phyloP scores from a whole-genome alignment of 139 green algal genomes.

The Chlorella vulgaris region DNA sequence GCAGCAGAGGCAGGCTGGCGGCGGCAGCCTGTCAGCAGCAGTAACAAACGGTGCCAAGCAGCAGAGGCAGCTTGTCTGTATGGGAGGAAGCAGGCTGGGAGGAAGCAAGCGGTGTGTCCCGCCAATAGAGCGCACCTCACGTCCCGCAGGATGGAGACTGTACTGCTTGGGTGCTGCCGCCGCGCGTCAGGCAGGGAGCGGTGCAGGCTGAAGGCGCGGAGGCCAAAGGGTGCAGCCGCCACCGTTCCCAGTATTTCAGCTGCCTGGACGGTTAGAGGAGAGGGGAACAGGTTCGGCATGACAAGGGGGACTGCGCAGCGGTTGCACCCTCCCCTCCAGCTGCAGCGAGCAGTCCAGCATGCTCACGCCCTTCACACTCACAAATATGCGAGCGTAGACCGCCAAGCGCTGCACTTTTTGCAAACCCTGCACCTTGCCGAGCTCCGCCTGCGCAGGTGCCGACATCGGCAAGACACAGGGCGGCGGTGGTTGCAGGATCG shows the following conservation, averaged over 20 bases:
- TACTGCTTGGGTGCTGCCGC: conserved; percentile 13
- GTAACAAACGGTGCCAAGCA: not conserved
- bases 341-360: too few species aligned
- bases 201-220: conserved; percentile 45
- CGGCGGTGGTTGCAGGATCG: not conserved
- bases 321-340: too few species aligned
- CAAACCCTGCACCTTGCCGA: not conserved
- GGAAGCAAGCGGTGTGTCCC: not conserved
- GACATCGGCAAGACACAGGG: not conserved
- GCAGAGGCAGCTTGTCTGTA: not conserved
- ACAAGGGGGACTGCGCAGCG: too few species aligned
- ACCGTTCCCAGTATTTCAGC: conserved; percentile 54
- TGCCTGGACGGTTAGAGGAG: not conserved
- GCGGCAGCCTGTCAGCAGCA: not conserved
- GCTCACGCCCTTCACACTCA: too few species aligned
- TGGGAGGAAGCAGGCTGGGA: not conserved
- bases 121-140: conserved; percentile 20
- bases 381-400: conserved; percentile 48
- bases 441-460: conserved; percentile 16
- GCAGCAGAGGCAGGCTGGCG: not conserved
- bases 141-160: conserved; percentile 33
- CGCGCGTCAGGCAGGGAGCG: conserved; percentile 42
- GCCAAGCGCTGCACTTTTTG: conserved; percentile 14
- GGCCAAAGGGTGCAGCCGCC: conserved; percentile 52
- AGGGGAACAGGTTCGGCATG: too few species aligned